Percentiles rank a stretch among this genome's conserved stretches.
Conservation (phyloP, 2,329 filamentous ascomycete genomes). For the Coniosporium tulheliwenetii region DNA sequence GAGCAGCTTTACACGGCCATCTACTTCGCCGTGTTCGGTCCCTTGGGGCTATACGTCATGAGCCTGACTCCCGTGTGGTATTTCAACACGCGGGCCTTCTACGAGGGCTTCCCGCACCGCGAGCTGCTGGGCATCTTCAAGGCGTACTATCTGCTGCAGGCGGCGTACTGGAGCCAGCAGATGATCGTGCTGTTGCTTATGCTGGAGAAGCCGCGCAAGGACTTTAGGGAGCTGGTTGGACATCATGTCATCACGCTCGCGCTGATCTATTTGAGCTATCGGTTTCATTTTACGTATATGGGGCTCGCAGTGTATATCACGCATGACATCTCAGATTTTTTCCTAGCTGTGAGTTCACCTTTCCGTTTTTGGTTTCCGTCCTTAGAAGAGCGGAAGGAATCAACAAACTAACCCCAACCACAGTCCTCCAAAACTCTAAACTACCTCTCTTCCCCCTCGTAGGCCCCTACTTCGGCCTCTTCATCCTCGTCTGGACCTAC, state of each 20-base stretch:
- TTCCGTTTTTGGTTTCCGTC: not conserved
- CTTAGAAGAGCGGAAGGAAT: no score
- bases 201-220: constrained; percentile 85
- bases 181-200: constrained; percentile 73
- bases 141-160: constrained; percentile 90
- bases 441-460: constrained; percentile 71
- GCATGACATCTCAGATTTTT: constrained; percentile 89
- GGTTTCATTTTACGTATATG: constrained; percentile 95
- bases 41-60: constrained; percentile 83
- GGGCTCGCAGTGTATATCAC: constrained; percentile 87
- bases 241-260: constrained; percentile 82
- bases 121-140: constrained; percentile 73
- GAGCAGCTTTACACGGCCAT: constrained; percentile 90
- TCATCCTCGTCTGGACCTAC: constrained; percentile 78
- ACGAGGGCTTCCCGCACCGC: constrained; percentile 71
- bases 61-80: constrained; percentile 84
- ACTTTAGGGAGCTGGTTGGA: constrained; percentile 83
- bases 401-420: constrained; percentile 3
- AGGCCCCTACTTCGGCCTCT: constrained; percentile 70
- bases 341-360: constrained; percentile 54
- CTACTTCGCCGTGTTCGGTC: constrained; percentile 74
- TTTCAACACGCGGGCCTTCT: constrained; percentile 85
- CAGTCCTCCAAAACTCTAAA: constrained; percentile 84
- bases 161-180: constrained; percentile 91
- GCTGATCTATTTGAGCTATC: constrained; percentile 75